Evolutionary conservation across 73 alveolate species (phyloP).

Genomic region (Uronychia binucleata): DNA sequence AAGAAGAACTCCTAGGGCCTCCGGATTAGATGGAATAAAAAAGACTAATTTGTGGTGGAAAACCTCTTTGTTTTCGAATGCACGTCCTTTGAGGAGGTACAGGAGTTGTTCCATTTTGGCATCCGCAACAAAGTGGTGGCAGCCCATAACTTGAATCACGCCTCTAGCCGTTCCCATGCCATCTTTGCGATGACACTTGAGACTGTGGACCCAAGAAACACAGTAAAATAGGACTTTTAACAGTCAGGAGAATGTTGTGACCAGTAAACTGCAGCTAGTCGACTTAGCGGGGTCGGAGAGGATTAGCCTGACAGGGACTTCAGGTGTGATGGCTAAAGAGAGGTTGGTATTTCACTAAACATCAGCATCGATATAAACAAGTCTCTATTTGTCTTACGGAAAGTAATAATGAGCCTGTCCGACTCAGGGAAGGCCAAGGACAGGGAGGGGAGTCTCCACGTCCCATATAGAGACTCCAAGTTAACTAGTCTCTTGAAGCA

Average conservation of each 20-base stretch:
- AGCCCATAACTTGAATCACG: slow-evolving; percentile 89
- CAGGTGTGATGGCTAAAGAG: slow-evolving; percentile 93
- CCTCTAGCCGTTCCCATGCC: slow-evolving; percentile 95
- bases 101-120: slow-evolving; percentile 76
- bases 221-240: neutral
- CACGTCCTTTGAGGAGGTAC: slow-evolving; percentile 66
- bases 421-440: slow-evolving; percentile 44
- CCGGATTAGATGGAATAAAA: slow-evolving; percentile 80
- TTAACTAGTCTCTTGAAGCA: slow-evolving; percentile 93
- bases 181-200: slow-evolving; percentile 89
- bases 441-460: slow-evolving; percentile 63
- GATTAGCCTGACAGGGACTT: slow-evolving; percentile 88
- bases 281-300: slow-evolving; percentile 89
- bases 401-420: slow-evolving; percentile 78
- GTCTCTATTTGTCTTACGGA: slow-evolving; percentile 92
- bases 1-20: slow-evolving; percentile 55
- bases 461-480: slow-evolving; percentile 97
- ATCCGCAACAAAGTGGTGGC: slow-evolving; percentile 94
- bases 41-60: slow-evolving; percentile 84
- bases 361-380: slow-evolving; percentile 90
- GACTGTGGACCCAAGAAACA: slow-evolving; percentile 72
- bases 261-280: slow-evolving; percentile 73
- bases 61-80: slow-evolving; percentile 79
- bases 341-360: neutral
- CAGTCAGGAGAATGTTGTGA: slow-evolving; percentile 78